Conservation (phyloP, 148 eudicot species). For the Vaccinium darrowii region DNA sequence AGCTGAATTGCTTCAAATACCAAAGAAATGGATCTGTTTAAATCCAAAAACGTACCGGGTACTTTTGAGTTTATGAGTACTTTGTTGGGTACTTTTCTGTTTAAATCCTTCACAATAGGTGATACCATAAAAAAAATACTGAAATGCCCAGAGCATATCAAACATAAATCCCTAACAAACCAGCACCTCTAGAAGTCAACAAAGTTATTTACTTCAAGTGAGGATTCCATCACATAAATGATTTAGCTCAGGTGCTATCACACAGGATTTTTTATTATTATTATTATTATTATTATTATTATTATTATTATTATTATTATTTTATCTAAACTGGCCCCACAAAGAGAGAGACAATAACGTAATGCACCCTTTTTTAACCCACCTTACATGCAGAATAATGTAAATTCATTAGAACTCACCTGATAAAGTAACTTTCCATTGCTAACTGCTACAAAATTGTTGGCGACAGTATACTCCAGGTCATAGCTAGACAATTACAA, state of each 20-base stretch:
- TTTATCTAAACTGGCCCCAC: background rate
- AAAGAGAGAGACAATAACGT: background rate
- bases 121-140: background rate
- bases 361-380: background rate
- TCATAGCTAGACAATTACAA: constrained; percentile 63
- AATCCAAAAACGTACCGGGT: no score
- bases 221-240: background rate
- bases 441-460: constrained; percentile 86
- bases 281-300: background rate
- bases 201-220: background rate
- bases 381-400: background rate
- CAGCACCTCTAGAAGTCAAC: background rate
- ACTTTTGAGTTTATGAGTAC: no score
- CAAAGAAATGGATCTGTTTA: no score
- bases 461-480: constrained; percentile 90
- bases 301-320: background rate
- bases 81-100: background rate
- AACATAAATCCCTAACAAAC: constrained; percentile 1
- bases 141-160: background rate
- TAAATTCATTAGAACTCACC: constrained; percentile 39
- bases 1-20: no score
- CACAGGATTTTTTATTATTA: background rate
- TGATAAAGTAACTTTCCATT: constrained; percentile 86
- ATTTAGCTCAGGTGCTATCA: background rate
- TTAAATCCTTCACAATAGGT: background rate